Evolutionary conservation across 768 basidiomycete genomes (phyloP).

Genomic region (Serendipita sp.): DNA sequence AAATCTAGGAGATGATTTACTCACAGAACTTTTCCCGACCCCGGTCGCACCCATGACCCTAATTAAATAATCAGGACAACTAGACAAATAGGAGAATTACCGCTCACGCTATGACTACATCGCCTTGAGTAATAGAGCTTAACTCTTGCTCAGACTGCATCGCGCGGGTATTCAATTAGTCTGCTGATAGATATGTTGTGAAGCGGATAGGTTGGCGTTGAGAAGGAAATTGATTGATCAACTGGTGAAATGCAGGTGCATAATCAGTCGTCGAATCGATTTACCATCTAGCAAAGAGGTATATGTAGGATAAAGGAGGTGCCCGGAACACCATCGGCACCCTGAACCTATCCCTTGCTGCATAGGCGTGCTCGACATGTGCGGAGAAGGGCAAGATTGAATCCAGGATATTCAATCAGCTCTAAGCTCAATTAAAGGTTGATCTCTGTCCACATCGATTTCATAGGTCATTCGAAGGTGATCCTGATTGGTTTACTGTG

Average conservation of each 20-base stretch:
- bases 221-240: constrained; percentile 11
- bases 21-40: constrained; percentile 19
- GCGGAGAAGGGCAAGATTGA: constrained; percentile 5
- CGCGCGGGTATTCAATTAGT: too few relatives aligned
- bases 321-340: too few relatives aligned
- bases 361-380: too few relatives aligned
- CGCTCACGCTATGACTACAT: neutral
- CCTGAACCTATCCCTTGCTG: too few relatives aligned
- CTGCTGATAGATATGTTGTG: neutral
- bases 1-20: neutral
- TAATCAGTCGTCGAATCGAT: too few relatives aligned
- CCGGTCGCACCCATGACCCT: constrained; percentile 21
- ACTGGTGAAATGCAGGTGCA: too few relatives aligned
- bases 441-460: neutral
- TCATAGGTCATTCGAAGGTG: constrained; percentile 13
- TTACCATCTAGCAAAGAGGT: too few relatives aligned
- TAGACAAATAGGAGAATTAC: constrained; percentile 17
- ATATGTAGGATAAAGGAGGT: too few relatives aligned
- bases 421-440: neutral
- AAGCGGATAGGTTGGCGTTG: constrained; percentile 9
- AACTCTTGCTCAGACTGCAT: neutral
- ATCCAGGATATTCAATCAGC: constrained; percentile 9
- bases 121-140: neutral
- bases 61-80: neutral
- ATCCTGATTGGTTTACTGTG: constrained; percentile 9